A percentile compares a stretch with the other conserved stretches of the same genome.
These are phyloP conservation scores for Ilyonectria sp. DNA, from an alignment of 2,329 filamentous ascomycete species.

Conservation along the genomic window DNA sequence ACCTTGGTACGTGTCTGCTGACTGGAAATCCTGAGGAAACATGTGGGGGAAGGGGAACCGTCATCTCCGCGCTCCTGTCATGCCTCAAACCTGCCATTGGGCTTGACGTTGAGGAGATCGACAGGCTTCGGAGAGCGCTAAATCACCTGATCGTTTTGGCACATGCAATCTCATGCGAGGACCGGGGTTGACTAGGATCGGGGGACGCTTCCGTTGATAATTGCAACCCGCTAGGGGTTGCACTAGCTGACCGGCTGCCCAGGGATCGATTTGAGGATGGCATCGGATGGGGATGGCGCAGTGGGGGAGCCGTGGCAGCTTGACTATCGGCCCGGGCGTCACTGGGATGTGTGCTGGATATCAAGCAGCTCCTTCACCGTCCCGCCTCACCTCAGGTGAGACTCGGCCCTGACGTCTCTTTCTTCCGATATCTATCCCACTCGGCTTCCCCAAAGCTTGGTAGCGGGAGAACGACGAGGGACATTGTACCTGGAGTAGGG, in stretches of 20 bases:
- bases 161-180: slow-evolving; percentile 39
- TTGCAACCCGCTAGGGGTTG: slow-evolving; percentile 44
- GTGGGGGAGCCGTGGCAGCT: slow-evolving; percentile 30
- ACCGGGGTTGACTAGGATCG: slow-evolving; percentile 48
- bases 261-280: slow-evolving; percentile 39
- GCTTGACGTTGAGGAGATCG: slow-evolving; percentile 28
- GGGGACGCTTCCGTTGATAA: slow-evolving; percentile 45
- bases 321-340: slow-evolving; percentile 21
- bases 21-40: slow-evolving; percentile 12
- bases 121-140: slow-evolving; percentile 36
- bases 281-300: slow-evolving; percentile 30
- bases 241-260: slow-evolving; percentile 39
- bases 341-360: slow-evolving; percentile 8
- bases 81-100: slow-evolving; percentile 25
- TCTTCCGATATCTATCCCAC: neutral
- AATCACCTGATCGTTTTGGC: slow-evolving; percentile 49
- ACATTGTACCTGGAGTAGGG: neutral
- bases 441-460: neutral
- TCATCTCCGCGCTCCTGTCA: slow-evolving; percentile 9
- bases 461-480: neutral
- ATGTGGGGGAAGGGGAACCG: slow-evolving; percentile 17
- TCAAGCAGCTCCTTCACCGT: slow-evolving; percentile 4
- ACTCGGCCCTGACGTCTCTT: neutral
- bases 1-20: slow-evolving; percentile 10
- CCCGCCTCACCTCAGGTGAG: neutral